Base-by-base conservation (phyloP, 345 rosid genomes). In the Cardamine occulta region DNA sequence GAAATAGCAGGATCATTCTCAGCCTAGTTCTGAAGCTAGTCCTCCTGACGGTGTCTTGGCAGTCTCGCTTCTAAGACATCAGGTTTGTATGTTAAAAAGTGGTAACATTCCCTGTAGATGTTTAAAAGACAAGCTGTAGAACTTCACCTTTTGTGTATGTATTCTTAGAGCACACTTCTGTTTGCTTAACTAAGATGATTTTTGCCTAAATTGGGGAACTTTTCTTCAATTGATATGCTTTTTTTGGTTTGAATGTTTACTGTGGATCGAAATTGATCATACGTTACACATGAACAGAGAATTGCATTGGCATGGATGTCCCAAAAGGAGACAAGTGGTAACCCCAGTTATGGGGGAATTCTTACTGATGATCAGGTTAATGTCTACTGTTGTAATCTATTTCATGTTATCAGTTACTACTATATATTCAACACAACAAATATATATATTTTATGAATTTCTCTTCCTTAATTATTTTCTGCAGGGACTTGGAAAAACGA, bases 261-360 rank as follows among this genome's bases (percentile, higher is more conserved):
- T 35, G n/a, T 39, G 31, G 54, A 14, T 34, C 9, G 47, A 60
- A 74, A 13, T 35, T 55, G 45, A 68, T 47, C 51, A 26, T 59
- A 45, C 3, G 6, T 19, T 18, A 17, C 45, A 19, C 56, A 31
- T 82, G 75, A 24, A 73, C 84, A 93, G 96, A 86, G 94, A 68
- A 93, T 93, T 83, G 98, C 94, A 47, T 86, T 93, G 84, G 86
- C 93, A 37, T 93, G 98, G 98, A 93, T 93, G 98, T 73, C 86
- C 71, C 83, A 88, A 63, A 88, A 87, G 84, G 98, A 93, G 82
- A 93, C 73, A 6, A 84, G 82, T 44, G 70, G 85, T 66, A 1
- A 60, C n/a, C 73, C 87, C 37, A 90, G 96, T 83, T 85, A 81
- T 0, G 98, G 98, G 79, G 97, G 97, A 68, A 86, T 93, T 74